Base-by-base conservation (phyloP, 1,284 basidiomycete species). In the Somion occarium region DNA sequence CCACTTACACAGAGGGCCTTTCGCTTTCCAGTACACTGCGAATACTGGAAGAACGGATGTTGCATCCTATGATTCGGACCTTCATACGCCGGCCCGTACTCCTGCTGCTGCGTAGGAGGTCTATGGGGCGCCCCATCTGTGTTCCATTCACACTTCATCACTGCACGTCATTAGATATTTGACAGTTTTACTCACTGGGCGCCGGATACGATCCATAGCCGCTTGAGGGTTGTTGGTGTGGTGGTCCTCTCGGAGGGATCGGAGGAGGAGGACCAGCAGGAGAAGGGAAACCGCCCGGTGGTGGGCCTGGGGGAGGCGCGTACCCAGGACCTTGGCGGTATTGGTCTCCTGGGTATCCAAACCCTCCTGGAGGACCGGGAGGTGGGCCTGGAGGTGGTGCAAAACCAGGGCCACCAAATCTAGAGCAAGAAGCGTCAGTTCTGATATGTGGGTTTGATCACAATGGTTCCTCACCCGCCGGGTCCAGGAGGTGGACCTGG, bases 1-100 rank as follows among this genome's bases (percentile, higher is more conserved):
- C 20, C 27, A 61, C 83, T 47, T 68, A 90, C 88, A 49, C 83
- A 85, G 13, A 94, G 76, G 0, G 88, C 90, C 66, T 88, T 93
- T 69, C 81, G 87, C 69, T 75, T 85, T 23, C 90, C 88, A 26
- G 68, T 90, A 64, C 91, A 93, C 61, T 89, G 87, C 1, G 91
- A 93, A 62, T 93, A 93, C 64, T 91, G 83, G 73, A 91, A 94
- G 54, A 52, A 68, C 9, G 72, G 72, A 56, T 78, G 74, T 44
- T 76, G 73, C 47, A 66, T 63, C 38, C 74, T 73, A 41, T 82
- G 73, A 38, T 79, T 70, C 1, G 73, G 60, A 27, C 69, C 75
- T 62, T 83, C 72, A 51, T 79, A 73, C 51, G 79, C 78, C 9
- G 84, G 82, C 0, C 87, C 85, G 59, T 88, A 91, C 57, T 76